Evolutionary conservation across 495 filamentous ascomycete genomes (phyloP).

Genomic region (Neurospora tetrasperma): DNA sequence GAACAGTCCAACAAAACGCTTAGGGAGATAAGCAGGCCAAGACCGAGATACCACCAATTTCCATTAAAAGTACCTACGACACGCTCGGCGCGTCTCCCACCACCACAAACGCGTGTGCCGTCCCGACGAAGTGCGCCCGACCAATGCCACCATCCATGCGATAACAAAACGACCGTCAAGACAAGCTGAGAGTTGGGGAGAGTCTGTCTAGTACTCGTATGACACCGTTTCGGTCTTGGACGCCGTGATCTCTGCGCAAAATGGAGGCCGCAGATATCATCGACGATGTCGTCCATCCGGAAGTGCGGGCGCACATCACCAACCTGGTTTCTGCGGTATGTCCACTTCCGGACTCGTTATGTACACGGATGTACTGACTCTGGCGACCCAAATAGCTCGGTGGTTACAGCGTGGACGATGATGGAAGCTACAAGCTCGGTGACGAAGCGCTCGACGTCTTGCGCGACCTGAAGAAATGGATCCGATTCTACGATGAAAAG

Average conservation of each 20-base stretch:
- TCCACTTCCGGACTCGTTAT: conserved; percentile 8
- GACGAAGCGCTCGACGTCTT: conserved; percentile 89
- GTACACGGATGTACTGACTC: neutral
- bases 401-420: conserved; percentile 70
- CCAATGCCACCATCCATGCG: neutral
- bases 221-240: neutral
- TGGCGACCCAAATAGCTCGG: conserved; percentile 53
- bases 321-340: conserved; percentile 85
- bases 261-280: conserved; percentile 41
- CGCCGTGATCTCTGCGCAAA: conserved; percentile 14
- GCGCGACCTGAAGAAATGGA: conserved; percentile 86
- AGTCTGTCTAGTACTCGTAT: neutral
- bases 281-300: conserved; percentile 62
- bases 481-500: conserved; percentile 90
- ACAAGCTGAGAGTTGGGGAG: neutral
- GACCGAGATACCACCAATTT: neutral
- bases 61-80: neutral
- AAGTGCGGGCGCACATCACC: conserved; percentile 83
- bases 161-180: neutral
- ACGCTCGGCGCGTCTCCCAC: neutral
- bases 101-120: neutral
- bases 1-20: too few species aligned
- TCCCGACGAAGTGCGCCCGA: neutral
- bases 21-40: neutral
- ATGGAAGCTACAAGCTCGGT: conserved; percentile 69